Conservation (phyloP, 164 flowering plant genomes). For the Dillenia turbinata region DNA sequence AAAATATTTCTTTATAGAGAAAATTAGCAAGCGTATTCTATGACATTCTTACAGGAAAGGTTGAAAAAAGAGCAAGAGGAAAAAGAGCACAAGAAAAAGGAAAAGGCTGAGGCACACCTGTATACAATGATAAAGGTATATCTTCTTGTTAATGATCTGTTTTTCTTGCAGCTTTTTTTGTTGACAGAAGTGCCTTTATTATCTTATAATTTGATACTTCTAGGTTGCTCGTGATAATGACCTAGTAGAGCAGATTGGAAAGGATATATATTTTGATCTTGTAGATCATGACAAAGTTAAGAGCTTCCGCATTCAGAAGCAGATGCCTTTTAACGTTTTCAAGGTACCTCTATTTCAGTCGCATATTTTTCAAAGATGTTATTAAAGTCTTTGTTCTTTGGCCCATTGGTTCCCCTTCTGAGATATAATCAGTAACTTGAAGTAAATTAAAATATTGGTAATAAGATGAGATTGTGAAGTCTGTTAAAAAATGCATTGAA, state of each 20-base stretch:
- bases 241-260: slow-evolving; percentile 44
- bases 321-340: slow-evolving; percentile 34
- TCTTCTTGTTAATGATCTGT: neutral
- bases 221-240: slow-evolving; percentile 51
- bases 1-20: neutral
- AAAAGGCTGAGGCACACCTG: slow-evolving; percentile 61
- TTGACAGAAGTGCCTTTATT: neutral
- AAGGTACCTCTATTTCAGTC: slow-evolving; percentile 19
- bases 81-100: slow-evolving; percentile 49
- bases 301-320: slow-evolving; percentile 48
- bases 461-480: too few species aligned
- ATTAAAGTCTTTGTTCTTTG: neutral
- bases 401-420: too few species aligned
- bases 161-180: neutral
- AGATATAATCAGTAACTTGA: too few species aligned
- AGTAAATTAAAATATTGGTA: too few species aligned
- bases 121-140: slow-evolving; percentile 64
- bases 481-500: too few species aligned
- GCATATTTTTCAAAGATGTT: neutral
- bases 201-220: neutral
- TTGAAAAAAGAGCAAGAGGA: slow-evolving; percentile 51
- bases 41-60: slow-evolving; percentile 26
- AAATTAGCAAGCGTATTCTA: neutral
- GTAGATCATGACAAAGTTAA: slow-evolving; percentile 52
- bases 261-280: slow-evolving; percentile 50